A percentile compares a stretch with the other conserved stretches of the same genome.
phyloP scores from a whole-genome alignment of 2,329 filamentous ascomycete species.

The Fusarium sp. region DNA sequence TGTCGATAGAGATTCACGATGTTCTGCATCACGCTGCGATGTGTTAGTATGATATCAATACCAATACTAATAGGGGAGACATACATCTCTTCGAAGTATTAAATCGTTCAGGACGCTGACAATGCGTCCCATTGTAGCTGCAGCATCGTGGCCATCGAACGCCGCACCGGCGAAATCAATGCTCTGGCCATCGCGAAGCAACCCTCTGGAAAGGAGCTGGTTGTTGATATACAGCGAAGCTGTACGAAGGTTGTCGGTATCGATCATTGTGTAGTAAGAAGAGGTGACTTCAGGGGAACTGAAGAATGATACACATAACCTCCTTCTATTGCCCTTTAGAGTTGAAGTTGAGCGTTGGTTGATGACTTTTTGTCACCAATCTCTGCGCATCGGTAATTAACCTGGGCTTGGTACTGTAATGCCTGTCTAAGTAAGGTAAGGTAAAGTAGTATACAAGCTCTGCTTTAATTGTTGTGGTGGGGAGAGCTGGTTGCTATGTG shows the following conservation, averaged over 20 bases:
- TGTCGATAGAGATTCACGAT: constrained; percentile 83
- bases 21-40: constrained; percentile 83
- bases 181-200: constrained; percentile 73
- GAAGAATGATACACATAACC: constrained; percentile 40
- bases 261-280: constrained; percentile 61
- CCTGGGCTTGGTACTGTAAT: constrained; percentile 19
- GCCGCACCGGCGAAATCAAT: constrained; percentile 87
- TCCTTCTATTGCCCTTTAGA: constrained; percentile 12
- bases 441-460: constrained; percentile 29
- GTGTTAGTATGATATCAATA: constrained; percentile 27
- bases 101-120: constrained; percentile 96
- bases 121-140: constrained; percentile 81
- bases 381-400: constrained; percentile 17
- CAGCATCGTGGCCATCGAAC: constrained; percentile 62
- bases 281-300: constrained; percentile 15
- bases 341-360: constrained; percentile 14
- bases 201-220: constrained; percentile 73
- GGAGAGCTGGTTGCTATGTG: constrained; percentile 52
- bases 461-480: constrained; percentile 43
- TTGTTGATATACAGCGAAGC: constrained; percentile 80
- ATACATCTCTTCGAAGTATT: constrained; percentile 87
- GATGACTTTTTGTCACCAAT: constrained; percentile 27
- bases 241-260: constrained; percentile 71
- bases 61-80: constrained; percentile 12
- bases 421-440: constrained; percentile 22